phyloP scores from a whole-genome alignment of 345 rosid species.

The Populus simonii region DNA sequence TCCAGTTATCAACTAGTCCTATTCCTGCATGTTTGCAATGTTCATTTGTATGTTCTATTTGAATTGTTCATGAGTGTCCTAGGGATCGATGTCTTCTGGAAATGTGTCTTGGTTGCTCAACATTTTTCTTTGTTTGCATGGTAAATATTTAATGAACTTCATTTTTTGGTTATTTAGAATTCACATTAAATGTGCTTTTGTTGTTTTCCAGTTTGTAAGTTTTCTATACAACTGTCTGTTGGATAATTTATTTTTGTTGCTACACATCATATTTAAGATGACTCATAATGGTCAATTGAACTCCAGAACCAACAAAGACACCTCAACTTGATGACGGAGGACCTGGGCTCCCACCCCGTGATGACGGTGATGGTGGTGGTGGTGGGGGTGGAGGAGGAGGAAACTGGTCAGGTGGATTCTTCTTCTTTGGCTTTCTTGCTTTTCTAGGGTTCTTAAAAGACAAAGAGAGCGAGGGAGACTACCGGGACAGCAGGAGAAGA shows the following conservation, averaged over 20 bases:
- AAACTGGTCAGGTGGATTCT: constrained; percentile 86
- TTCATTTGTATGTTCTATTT: background rate
- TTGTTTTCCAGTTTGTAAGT: background rate
- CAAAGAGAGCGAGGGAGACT: constrained; percentile 64
- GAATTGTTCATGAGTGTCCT: background rate
- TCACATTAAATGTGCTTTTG: no score
- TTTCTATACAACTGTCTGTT: background rate
- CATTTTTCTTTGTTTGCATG: background rate
- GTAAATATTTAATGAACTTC: background rate
- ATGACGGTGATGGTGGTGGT: constrained; percentile 76
- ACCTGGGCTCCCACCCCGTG: constrained; percentile 71
- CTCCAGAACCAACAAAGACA: constrained; percentile 29
- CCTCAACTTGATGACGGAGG: constrained; percentile 81
- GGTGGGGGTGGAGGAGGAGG: constrained; percentile 95
- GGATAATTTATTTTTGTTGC: background rate
- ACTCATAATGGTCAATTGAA: background rate
- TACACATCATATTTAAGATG: background rate
- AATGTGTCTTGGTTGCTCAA: background rate
- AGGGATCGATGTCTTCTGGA: background rate
- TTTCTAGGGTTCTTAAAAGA: constrained; percentile 82
- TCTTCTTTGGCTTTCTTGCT: constrained; percentile 82
- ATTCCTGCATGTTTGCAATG: no score
- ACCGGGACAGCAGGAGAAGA: constrained; percentile 50
- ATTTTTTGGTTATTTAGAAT: no score
- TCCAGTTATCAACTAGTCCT: no score